These are phyloP conservation scores for Heracleum sosnowskyi DNA, from an alignment of 129 eudicot genomes.

Conservation along the genomic window DNA sequence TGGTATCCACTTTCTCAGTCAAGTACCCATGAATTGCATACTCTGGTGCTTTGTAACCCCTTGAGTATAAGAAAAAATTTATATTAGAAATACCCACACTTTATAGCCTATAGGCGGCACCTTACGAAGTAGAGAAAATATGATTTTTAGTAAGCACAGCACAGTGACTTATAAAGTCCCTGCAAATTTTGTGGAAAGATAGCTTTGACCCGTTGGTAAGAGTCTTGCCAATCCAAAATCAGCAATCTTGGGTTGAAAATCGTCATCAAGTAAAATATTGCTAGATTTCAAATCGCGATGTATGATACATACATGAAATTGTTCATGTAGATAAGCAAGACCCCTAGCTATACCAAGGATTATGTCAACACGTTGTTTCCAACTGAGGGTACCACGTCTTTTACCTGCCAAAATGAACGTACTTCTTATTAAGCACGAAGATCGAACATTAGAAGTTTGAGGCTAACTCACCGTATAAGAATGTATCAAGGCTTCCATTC, in stretches of 20 bases:
- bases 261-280: slow-evolving; percentile 52
- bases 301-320: slow-evolving; percentile 54
- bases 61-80: neutral
- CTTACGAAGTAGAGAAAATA: too few relatives aligned
- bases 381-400: slow-evolving; percentile 28
- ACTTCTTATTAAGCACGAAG: neutral
- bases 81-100: neutral
- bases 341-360: slow-evolving; percentile 60
- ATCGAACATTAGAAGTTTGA: neutral
- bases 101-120: neutral
- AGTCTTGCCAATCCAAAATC: slow-evolving; percentile 4
- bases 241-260: slow-evolving; percentile 20
- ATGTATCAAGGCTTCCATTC: neutral
- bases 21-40: neutral
- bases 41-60: slow-evolving; percentile 46
- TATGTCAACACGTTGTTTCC: slow-evolving; percentile 55
- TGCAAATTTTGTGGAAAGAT: slow-evolving; percentile 22
- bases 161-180: slow-evolving; percentile 43
- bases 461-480: slow-evolving; percentile 38
- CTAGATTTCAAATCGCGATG: slow-evolving; percentile 57
- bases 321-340: slow-evolving; percentile 65
- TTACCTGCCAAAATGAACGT: slow-evolving; percentile 29
- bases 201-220: neutral
- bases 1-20: slow-evolving; percentile 1
- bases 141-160: neutral